Conservation (phyloP, 108 stramenopile genomes). For the Phaeodactylum tricornutum region DNA sequence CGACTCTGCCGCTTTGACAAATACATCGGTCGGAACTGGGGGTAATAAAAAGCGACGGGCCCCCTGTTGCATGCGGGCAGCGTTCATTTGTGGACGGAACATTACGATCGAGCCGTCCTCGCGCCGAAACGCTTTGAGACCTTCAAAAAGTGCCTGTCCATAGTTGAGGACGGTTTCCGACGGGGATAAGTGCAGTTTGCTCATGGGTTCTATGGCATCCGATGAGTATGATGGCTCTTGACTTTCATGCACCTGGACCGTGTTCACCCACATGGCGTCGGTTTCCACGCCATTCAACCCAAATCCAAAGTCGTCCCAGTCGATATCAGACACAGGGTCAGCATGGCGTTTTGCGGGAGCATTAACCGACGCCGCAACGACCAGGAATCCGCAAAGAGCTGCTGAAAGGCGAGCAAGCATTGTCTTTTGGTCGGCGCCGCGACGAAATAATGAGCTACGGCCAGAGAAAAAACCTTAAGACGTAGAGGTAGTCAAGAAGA, state of each 20-base stretch:
- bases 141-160: constrained; percentile 35
- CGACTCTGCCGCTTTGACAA: constrained; percentile 17
- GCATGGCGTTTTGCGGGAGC: too few species aligned
- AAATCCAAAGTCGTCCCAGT: constrained; percentile 26
- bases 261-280: constrained; percentile 16
- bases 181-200: constrained; percentile 12
- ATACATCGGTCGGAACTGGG: constrained; percentile 15
- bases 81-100: constrained; percentile 29
- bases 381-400: too few species aligned
- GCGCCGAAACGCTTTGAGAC: constrained; percentile 33
- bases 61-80: constrained; percentile 18
- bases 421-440: too few species aligned
- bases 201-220: constrained; percentile 1
- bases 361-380: too few species aligned
- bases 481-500: too few species aligned
- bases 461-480: too few species aligned
- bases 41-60: constrained; percentile 22
- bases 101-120: constrained; percentile 17
- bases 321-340: constrained; percentile 11
- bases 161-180: constrained; percentile 32
- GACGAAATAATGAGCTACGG: too few species aligned
- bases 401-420: too few species aligned
- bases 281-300: constrained; percentile 20
- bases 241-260: too few species aligned
- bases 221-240: constrained; percentile 10